phyloP scores from a whole-genome alignment of 148 eudicot genomes.

The Nyssa sinensis region DNA sequence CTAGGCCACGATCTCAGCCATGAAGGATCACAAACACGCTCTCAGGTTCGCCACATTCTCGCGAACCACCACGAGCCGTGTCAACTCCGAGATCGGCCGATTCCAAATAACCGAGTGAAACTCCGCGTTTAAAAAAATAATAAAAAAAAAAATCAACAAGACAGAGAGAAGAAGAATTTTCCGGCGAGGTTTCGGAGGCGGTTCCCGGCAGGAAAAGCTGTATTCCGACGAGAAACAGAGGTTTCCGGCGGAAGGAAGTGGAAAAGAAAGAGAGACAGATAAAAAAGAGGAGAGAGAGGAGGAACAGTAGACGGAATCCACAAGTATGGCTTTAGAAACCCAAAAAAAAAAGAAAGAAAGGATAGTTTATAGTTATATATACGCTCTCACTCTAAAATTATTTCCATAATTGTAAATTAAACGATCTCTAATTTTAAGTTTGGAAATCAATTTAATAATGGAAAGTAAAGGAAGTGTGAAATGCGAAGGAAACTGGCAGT shows the following conservation, averaged over 20 bases:
- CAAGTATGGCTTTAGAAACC: slow-evolving; percentile 40
- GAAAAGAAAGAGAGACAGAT: slow-evolving; percentile 21
- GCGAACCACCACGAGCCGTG: slow-evolving; percentile 19
- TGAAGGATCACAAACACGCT: slow-evolving; percentile 17
- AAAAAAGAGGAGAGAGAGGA: slow-evolving; percentile 27
- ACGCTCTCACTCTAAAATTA: slow-evolving; percentile 4
- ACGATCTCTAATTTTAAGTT: background rate
- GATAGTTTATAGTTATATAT: slow-evolving; percentile 49
- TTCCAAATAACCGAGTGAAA: slow-evolving; percentile 38
- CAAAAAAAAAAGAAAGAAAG: slow-evolving; percentile 42
- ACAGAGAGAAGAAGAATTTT: background rate
- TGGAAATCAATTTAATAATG: background rate
- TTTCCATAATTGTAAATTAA: slow-evolving; percentile 4
- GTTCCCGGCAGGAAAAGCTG: slow-evolving; percentile 21
- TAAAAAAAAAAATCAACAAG: background rate
- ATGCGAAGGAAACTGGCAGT: slow-evolving; percentile 51
- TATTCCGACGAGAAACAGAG: slow-evolving; percentile 40
- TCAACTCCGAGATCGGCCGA: slow-evolving; percentile 38
- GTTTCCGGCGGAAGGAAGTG: slow-evolving; percentile 31
- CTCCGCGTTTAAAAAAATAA: no score
- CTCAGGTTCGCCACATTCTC: slow-evolving; percentile 56
- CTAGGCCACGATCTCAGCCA: slow-evolving; percentile 52
- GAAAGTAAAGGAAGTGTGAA: slow-evolving; percentile 31
- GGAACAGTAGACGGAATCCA: slow-evolving; percentile 28
- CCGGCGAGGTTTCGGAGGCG: background rate